A percentile compares a stretch with the other conserved stretches of the same genome.
Evolutionary conservation across 2,329 filamentous ascomycete species (phyloP).

Genomic region (Chalara sp.): DNA sequence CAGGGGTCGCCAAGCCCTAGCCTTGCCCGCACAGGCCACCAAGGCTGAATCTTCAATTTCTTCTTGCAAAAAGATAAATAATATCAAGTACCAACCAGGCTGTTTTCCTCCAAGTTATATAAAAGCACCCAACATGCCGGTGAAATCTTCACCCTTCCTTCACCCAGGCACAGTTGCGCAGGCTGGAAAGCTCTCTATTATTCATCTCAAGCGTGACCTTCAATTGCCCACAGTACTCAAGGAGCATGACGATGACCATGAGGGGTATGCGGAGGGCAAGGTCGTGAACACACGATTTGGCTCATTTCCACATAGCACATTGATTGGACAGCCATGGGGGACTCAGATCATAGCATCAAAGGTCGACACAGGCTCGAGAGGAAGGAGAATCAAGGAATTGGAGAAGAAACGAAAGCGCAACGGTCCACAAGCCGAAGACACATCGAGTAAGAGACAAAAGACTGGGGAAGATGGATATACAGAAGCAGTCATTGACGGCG

Average conservation of each 20-base stretch:
- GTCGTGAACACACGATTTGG: constrained; percentile 91
- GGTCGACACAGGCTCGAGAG: constrained; percentile 87
- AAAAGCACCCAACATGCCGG: constrained; percentile 14
- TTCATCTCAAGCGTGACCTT: constrained; percentile 84
- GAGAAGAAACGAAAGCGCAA: constrained; percentile 38
- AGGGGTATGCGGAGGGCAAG: constrained; percentile 69
- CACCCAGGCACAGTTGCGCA: constrained; percentile 57
- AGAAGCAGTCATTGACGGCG: constrained; percentile 14
- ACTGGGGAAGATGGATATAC: constrained; percentile 20
- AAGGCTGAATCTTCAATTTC: too few relatives aligned
- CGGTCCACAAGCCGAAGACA: constrained; percentile 23
- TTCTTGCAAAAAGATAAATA: too few relatives aligned
- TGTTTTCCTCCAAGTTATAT: too few relatives aligned
- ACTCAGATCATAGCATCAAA: constrained; percentile 84
- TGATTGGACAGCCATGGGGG: constrained; percentile 79
- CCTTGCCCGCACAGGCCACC: too few relatives aligned
- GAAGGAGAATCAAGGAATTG: constrained; percentile 62
- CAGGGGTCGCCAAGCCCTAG: too few relatives aligned
- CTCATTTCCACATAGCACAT: constrained; percentile 75
- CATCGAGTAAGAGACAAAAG: constrained; percentile 8
- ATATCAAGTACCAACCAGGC: too few relatives aligned
- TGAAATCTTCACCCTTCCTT: constrained; percentile 67
- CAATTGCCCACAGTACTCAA: constrained; percentile 69
- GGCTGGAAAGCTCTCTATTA: constrained; percentile 65
- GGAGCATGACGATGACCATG: constrained; percentile 52